Evolutionary conservation across 305 asterid species (phyloP).

Genomic region (Fraxinus greggii): DNA sequence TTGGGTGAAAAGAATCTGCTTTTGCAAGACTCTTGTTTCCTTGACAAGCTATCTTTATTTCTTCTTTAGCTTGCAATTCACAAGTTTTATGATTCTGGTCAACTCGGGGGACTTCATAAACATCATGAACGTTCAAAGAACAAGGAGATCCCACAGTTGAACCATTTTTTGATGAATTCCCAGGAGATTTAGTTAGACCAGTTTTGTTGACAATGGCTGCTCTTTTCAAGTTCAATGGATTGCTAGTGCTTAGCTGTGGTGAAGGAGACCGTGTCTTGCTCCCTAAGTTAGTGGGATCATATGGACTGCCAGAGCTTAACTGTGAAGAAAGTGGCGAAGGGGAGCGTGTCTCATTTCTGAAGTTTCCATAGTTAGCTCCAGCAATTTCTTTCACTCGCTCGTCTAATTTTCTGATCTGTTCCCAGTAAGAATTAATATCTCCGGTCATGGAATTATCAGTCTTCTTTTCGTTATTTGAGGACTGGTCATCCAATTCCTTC

Average conservation of each 20-base stretch:
- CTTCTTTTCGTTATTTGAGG: constrained; percentile 41
- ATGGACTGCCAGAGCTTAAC: constrained; percentile 26
- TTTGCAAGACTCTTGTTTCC: constrained; percentile 32
- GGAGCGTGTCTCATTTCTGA: constrained; percentile 33
- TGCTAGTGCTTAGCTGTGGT: constrained; percentile 32
- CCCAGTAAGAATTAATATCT: constrained; percentile 51
- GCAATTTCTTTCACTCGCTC: constrained; percentile 57
- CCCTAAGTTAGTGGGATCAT: constrained; percentile 22
- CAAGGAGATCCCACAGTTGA: constrained; percentile 28
- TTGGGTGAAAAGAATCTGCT: constrained; percentile 32
- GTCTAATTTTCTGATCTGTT: constrained; percentile 63
- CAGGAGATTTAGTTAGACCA: constrained; percentile 24
- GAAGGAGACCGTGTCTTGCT: constrained; percentile 47
- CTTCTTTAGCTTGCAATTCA: constrained; percentile 33
- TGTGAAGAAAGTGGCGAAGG: constrained; percentile 48
- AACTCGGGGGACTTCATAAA: constrained; percentile 80
- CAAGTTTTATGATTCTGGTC: constrained; percentile 27
- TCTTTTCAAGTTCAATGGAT: constrained; percentile 26
- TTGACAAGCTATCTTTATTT: constrained; percentile 23
- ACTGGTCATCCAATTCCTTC: constrained; percentile 32
- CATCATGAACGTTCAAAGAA: constrained; percentile 66
- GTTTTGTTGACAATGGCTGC: constrained; percentile 23
- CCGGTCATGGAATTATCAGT: constrained; percentile 34
- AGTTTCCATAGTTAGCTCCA: constrained; percentile 39
- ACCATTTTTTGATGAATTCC: constrained; percentile 18